Evolutionary conservation across 495 filamentous ascomycete genomes (phyloP), one percentile per base, ranked within the genome.

Genomic region (Schizothecium vesticola): DNA sequence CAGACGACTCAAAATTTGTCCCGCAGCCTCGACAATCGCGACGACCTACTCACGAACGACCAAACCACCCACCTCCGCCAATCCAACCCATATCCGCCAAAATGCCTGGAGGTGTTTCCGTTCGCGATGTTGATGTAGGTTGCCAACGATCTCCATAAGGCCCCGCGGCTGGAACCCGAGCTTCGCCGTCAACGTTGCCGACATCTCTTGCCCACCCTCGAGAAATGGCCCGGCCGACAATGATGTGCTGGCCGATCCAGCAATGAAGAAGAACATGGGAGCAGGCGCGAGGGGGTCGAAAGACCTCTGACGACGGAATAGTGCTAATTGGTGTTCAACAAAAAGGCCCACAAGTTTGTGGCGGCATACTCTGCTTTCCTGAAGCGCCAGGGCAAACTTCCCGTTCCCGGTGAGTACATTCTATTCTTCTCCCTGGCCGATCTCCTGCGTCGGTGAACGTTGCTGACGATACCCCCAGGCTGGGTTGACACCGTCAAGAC

Each of bases 401-500:
- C 92, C 77, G 96, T 97, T 76, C 94, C 94, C 78, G 93, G 93
- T 94, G 81, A 73, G 81, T 76, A 31, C 19, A 22, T 36, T 58
- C 60, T 68, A 59, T 70, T 3, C 65, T 60, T 22, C 24, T 31
- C 23, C 62, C 56, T 31, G 69, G 65, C 70, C 55, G 43, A 62
- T 31, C 19, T 23, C 26, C 43, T 56, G 3, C 26, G 28, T 16
- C 55, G 24, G 61, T 21, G 21, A 31, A 0, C 60, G 29, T 62
- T 29, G 28, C 71, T 71, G 59, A 66, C 64, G 31, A 12, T 16
- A 11, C 22, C 63, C 21, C 19, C 74, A 94, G 92, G 91, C 83
- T 98, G 94, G 94, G 93, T 96, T 81, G 94, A 98, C 79, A 97
- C 94, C 78, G 94, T 98, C 86, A 98, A 98, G 89, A 97, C 94